Base-by-base conservation (phyloP, 2,329 filamentous ascomycete genomes). In the Aspergillus nomiae region DNA sequence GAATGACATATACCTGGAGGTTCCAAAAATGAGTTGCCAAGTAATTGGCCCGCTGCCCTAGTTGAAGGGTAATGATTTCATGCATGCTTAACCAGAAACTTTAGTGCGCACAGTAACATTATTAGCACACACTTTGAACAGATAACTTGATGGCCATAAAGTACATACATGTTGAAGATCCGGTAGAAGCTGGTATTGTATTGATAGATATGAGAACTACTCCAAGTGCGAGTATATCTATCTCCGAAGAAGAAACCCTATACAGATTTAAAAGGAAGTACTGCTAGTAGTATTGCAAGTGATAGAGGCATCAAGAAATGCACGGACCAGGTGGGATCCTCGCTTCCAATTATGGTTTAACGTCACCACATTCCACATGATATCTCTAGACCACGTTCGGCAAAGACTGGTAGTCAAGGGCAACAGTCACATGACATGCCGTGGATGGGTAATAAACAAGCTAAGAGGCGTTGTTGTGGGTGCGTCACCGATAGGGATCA, bases 11-110 rank as follows among this genome's bases (percentile, higher is more conserved):
- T 77, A 92, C 92, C 83, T 97, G 94, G 7, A 91, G 85, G 73
- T 99, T 99, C 95, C 95, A 99, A 78, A 97, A 99, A 81, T 99
- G 95, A 0, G 94, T 96, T 34, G 91, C 94, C 26, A 96, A 82
- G 73, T 97, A 96, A 78, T 99, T 99, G 76, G 91, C 94, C 74
- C 91, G 89, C 76, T 96, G 90, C 50, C 95, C 95, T 64, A 98
- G 88, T 83, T 99, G 95, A 53, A 99, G 83, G 0, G 94, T 97
- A 65, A 99, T 84, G 65, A 98, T 92, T 80, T 99, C 95, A 79
- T 94, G 92, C 95, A 99, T 98, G 19, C 58, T 67, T 58, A 55
- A 62, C 43, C 41, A 56, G 28, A 55, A 55, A 16, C 51, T 34
- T n/a, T 9, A 19, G 51, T 50, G 34, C n/a, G 51, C 30, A 56